These are phyloP conservation scores for Solanum sitiens DNA, from an alignment of 257 asterid species.

Conservation along the genomic window DNA sequence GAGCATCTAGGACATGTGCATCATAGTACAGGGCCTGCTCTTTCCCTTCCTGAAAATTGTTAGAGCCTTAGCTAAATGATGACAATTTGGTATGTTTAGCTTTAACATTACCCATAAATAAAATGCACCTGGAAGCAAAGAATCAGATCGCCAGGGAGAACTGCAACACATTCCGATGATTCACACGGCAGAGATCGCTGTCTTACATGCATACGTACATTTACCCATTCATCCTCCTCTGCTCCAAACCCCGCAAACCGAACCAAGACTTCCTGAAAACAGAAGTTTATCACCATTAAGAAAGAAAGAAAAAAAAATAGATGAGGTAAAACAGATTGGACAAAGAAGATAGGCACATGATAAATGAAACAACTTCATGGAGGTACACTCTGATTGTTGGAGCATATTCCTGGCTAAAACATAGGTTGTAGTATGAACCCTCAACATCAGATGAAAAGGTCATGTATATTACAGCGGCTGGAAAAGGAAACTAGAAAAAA, in stretches of 20 bases:
- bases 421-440: neutral
- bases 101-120: neutral
- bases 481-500: neutral
- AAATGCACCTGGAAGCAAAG: constrained; percentile 93
- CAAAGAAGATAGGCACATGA: neutral
- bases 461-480: neutral
- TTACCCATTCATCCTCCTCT: constrained; percentile 98
- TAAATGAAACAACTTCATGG: neutral
- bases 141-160: constrained; percentile 69
- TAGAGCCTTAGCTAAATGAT: neutral
- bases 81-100: neutral
- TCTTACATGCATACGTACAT: constrained; percentile 65
- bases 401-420: neutral
- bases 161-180: constrained; percentile 90
- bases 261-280: constrained; percentile 81
- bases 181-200: constrained; percentile 97
- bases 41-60: constrained; percentile 73
- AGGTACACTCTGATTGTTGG: neutral
- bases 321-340: neutral
- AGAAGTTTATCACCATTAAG: neutral
- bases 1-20: constrained; percentile 94
- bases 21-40: constrained; percentile 97
- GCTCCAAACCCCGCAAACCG: constrained; percentile 94
- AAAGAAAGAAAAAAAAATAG: neutral
- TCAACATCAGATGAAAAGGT: neutral